Percentiles rank a stretch among this genome's conserved stretches.
These are phyloP conservation scores for Herpomyces periplanetae DNA, from an alignment of 2,329 filamentous ascomycete genomes.

Conservation along the genomic window DNA sequence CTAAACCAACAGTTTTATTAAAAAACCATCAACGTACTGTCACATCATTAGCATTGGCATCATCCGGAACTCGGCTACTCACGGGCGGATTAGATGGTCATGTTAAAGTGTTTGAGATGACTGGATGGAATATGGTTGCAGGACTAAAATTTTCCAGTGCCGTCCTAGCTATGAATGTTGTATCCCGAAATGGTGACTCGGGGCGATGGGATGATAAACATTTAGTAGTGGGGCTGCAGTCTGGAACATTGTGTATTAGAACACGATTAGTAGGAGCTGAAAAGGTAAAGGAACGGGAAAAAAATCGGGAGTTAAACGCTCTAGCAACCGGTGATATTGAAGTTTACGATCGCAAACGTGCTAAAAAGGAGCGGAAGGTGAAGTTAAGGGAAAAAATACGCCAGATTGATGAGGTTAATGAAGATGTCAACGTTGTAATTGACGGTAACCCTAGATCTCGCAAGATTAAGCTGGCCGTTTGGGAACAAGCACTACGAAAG, in stretches of 20 bases:
- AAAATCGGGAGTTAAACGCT: slow-evolving; percentile 48
- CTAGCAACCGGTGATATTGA: slow-evolving; percentile 37
- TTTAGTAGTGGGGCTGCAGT: slow-evolving; percentile 73
- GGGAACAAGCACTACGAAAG: slow-evolving; percentile 45
- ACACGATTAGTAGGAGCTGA: slow-evolving; percentile 56
- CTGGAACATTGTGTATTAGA: slow-evolving; percentile 54
- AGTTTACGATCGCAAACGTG: slow-evolving; percentile 27
- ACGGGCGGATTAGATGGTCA: slow-evolving; percentile 74
- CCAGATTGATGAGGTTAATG: slow-evolving; percentile 40
- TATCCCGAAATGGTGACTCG: slow-evolving; percentile 11
- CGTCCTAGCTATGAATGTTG: slow-evolving; percentile 41
- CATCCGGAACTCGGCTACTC: slow-evolving; percentile 37
- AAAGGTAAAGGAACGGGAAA: slow-evolving; percentile 30
- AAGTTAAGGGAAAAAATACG: slow-evolving; percentile 20
- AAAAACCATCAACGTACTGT: slow-evolving; percentile 94
- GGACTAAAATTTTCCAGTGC: slow-evolving; percentile 74
- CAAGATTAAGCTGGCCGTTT: slow-evolving; percentile 21
- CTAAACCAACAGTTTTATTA: slow-evolving; percentile 46
- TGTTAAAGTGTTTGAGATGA: slow-evolving; percentile 83
- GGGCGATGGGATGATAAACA: slow-evolving; percentile 49
- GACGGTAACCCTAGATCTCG: slow-evolving; percentile 25
- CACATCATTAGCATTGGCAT: slow-evolving; percentile 44
- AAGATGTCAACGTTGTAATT: slow-evolving; percentile 57
- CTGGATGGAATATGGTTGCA: slow-evolving; percentile 77
- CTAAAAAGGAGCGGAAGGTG: slow-evolving; percentile 24